Evolutionary conservation across 768 basidiomycete species (phyloP).

Genomic region (Leucocoprinus birnbaumii): DNA sequence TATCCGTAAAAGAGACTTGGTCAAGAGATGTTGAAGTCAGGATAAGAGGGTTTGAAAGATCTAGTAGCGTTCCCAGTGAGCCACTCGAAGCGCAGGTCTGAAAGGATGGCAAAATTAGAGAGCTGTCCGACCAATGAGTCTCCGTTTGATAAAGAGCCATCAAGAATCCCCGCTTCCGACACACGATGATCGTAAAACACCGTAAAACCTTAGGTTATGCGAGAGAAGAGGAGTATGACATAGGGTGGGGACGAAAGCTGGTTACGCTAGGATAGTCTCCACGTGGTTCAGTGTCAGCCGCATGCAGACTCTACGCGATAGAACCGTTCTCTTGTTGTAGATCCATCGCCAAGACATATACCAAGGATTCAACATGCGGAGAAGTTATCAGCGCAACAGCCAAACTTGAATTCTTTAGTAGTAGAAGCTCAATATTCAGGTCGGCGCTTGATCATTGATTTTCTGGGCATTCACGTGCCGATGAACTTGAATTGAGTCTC

Average conservation of each 20-base stretch:
- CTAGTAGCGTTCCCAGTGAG: neutral
- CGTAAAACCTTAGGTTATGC: neutral
- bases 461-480: no score
- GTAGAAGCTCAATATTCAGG: no score
- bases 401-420: no score
- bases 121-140: constrained; percentile 4
- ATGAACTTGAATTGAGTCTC: no score
- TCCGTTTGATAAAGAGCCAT: neutral
- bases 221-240: neutral
- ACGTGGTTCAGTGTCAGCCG: neutral
- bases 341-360: neutral
- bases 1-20: neutral
- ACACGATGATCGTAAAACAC: neutral
- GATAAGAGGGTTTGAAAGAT: neutral
- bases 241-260: neutral
- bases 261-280: neutral
- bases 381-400: no score
- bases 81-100: neutral
- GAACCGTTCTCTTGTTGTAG: neutral
- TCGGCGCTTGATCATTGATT: no score
- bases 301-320: neutral
- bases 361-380: no score
- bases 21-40: neutral
- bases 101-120: neutral
- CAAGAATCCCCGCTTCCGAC: neutral